phyloP scores from a whole-genome alignment of 2,329 filamentous ascomycete species.

The Dryadomyces sulphureus region DNA sequence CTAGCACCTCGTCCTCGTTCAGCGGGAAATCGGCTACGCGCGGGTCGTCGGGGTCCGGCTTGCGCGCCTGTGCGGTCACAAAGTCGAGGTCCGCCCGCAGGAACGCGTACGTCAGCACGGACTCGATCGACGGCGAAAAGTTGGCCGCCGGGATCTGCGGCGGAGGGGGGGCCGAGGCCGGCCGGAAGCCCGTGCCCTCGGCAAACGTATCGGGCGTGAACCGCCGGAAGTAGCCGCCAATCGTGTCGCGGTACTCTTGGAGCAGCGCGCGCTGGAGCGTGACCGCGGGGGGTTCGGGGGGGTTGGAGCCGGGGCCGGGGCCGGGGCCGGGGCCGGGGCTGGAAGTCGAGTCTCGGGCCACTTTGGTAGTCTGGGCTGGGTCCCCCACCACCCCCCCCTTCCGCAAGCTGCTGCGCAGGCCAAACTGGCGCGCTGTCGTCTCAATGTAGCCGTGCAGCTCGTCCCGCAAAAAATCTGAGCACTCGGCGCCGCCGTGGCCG shows the following conservation, averaged over 20 bases:
- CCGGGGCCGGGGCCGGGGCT: slow-evolving; percentile 5
- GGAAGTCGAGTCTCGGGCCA: slow-evolving; percentile 16
- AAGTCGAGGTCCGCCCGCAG: slow-evolving; percentile 91
- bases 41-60: slow-evolving; percentile 58
- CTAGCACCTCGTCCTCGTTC: slow-evolving; percentile 74
- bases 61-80: slow-evolving; percentile 72
- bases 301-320: not conserved
- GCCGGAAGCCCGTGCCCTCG: slow-evolving; percentile 6
- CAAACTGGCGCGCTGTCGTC: slow-evolving; percentile 60
- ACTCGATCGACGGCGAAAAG: slow-evolving; percentile 40
- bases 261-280: slow-evolving; percentile 59
- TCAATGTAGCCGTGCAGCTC: slow-evolving; percentile 83
- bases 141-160: not conserved
- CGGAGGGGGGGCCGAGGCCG: not conserved
- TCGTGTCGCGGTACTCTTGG: slow-evolving; percentile 62
- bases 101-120: slow-evolving; percentile 82
- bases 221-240: slow-evolving; percentile 88
- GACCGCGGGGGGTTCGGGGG: not conserved
- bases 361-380: not conserved
- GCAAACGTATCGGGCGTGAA: slow-evolving; percentile 71
- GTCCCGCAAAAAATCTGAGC: slow-evolving; percentile 73
- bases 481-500: slow-evolving; percentile 82
- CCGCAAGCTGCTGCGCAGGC: slow-evolving; percentile 60
- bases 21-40: slow-evolving; percentile 61
- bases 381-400: too few relatives aligned